A percentile compares a stretch with the other conserved stretches of the same genome.
phyloP scores from a whole-genome alignment of 768 basidiomycete genomes.

The Xerocomellus intermedius region DNA sequence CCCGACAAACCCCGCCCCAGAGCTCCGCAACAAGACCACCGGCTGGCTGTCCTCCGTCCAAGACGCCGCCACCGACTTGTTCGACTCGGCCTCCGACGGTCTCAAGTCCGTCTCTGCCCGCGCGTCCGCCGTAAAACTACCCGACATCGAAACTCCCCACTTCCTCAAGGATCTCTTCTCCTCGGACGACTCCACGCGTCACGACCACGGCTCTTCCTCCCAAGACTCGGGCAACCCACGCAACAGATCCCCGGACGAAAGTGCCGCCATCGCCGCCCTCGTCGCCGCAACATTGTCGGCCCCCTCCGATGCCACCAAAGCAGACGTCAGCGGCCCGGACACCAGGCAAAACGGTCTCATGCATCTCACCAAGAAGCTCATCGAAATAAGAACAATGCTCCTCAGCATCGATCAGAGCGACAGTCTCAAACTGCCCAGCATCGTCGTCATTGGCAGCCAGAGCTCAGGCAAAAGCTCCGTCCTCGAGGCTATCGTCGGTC shows the following conservation, averaged over 20 bases:
- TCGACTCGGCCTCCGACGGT: conserved; percentile 71
- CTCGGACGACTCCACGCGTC: conserved; percentile 30
- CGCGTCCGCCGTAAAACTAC: conserved; percentile 58
- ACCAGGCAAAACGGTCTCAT: conserved; percentile 79
- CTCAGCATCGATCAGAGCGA: conserved; percentile 96
- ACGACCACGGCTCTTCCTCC: conserved; percentile 32
- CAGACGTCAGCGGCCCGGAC: conserved; percentile 37
- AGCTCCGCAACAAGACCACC: conserved; percentile 66
- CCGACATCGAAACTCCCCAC: conserved; percentile 56
- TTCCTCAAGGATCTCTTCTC: conserved; percentile 68
- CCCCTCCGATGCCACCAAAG: conserved; percentile 52
- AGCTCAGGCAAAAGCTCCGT: conserved; percentile 99
- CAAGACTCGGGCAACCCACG: conserved; percentile 36
- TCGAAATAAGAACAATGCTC: conserved; percentile 94
- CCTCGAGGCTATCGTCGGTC: conserved; percentile 94
- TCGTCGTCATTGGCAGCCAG: conserved; percentile 98
- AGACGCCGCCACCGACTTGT: conserved; percentile 57
- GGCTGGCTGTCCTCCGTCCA: conserved; percentile 66
- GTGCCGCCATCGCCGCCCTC: conserved; percentile 67
- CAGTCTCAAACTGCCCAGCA: conserved; percentile 90
- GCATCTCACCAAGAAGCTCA: conserved; percentile 91
- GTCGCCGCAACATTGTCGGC: conserved; percentile 78
- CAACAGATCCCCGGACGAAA: conserved; percentile 50
- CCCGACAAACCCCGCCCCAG: conserved; percentile 36
- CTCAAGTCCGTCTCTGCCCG: conserved; percentile 58